Evolutionary conservation across 495 filamentous ascomycete species (phyloP), one percentile per base, ranked within the genome.

Genomic region (Schizothecium vesticola): DNA sequence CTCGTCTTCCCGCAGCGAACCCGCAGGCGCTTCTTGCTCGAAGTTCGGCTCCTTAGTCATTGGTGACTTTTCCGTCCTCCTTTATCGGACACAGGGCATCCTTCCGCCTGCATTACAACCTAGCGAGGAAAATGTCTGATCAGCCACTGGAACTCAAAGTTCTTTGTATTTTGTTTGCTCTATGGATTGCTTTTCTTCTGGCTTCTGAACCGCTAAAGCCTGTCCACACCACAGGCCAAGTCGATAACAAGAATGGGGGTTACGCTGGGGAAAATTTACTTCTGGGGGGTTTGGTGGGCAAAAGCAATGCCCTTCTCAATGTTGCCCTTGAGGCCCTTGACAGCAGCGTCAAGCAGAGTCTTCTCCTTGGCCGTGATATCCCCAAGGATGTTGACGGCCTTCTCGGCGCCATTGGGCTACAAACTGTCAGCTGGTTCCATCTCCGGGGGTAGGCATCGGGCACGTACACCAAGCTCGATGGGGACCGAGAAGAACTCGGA

Each of bases 401-500:
- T 95, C 81, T 92, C 88, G 33, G 84, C 92, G 77, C 95, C 95
- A 72, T 86, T 87, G 72, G 88, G 84, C 93, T 97, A 71, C 76
- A 21, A 51, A 65, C 73, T 71, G 76, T 84, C 65, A 80, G 79
- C 61, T 67, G 23, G 25, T 21, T 26, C 59, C 63, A 69, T 71
- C 71, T 67, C 36, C 67, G 55, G 31, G 28, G 28, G 7, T 59
- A 6, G 24, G 13, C 9, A 26, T 43, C 61, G 70, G 33, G 43
- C 51, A 85, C 90, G 82, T 91, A 96, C 93, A 73, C 94, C 95
- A 66, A 99, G 92, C 79, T 96, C 90, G 65, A 99, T 87, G 23
- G 93, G 94, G 66, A 94, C 92, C 58, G 95, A 97, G 86, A 99
- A 99, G 86, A 91, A 99, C 58, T 98, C 92, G 73, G 89, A 83